phyloP scores from a whole-genome alignment of 1,139 yeast genomes.

The Pneumocystis sp. region DNA sequence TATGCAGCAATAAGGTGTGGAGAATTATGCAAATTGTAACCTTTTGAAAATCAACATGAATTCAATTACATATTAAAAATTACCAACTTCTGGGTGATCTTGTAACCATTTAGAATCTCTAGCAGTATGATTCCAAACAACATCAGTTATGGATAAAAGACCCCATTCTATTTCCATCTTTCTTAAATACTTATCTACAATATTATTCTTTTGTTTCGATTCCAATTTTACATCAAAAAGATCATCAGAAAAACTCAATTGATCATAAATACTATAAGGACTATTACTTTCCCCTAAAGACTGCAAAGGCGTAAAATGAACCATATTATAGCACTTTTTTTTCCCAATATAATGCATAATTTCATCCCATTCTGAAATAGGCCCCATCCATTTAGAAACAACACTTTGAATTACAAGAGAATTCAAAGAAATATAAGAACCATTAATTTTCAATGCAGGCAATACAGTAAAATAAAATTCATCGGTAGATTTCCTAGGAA shows the following conservation, averaged over 20 bases:
- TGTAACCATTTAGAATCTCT: conserved; percentile 73
- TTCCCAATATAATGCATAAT: conserved; percentile 43
- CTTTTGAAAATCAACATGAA: neutral
- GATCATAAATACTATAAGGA: conserved; percentile 85
- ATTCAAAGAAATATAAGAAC: conserved; percentile 50
- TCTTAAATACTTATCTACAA: conserved; percentile 34
- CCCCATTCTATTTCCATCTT: conserved; percentile 42
- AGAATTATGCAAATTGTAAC: conserved; percentile 73
- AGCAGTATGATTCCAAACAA: conserved; percentile 91
- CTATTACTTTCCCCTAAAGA: conserved; percentile 77
- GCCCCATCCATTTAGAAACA: conserved; percentile 85
- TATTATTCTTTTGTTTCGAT: conserved; percentile 20
- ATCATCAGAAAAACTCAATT: conserved; percentile 54
- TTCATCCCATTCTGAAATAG: conserved; percentile 44
- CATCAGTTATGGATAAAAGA: conserved; percentile 70
- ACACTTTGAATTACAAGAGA: conserved; percentile 75
- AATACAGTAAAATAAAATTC: conserved; percentile 68
- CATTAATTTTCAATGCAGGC: conserved; percentile 50
- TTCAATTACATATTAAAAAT: neutral
- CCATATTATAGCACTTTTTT: conserved; percentile 77
- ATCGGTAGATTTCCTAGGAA: conserved; percentile 17
- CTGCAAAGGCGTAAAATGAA: conserved; percentile 90
- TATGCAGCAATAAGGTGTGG: conserved; percentile 79
- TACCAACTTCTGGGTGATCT: conserved; percentile 68
- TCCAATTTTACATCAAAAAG: conserved; percentile 31